Evolutionary conservation across 78 protist genomes (phyloP).

Genomic region (Emiliania huxleyi): DNA sequence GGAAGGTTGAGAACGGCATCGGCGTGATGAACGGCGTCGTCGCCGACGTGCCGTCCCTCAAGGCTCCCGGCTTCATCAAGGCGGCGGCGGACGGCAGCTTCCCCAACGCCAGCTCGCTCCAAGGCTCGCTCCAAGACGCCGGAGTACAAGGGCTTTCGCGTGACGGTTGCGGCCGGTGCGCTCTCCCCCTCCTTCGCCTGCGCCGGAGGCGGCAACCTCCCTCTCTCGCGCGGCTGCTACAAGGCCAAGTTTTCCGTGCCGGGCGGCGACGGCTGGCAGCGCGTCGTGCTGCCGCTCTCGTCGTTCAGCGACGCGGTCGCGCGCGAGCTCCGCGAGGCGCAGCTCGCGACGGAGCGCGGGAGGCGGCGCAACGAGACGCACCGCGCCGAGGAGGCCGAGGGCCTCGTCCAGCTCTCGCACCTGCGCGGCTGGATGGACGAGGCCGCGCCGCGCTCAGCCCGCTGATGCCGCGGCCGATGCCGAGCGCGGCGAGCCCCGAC

Average conservation of each 20-base stretch:
- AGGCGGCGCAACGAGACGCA: too few species aligned
- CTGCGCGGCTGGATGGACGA: too few species aligned
- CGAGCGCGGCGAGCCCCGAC: too few species aligned
- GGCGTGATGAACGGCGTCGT: slow-evolving; percentile 20
- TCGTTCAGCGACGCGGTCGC: neutral
- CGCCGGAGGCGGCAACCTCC: neutral
- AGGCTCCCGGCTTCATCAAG: slow-evolving; percentile 36
- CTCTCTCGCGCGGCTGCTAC: slow-evolving; percentile 8
- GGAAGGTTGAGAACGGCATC: neutral
- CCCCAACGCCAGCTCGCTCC: neutral
- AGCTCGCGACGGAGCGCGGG: too few species aligned
- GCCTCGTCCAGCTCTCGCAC: too few species aligned
- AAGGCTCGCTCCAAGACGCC: neutral
- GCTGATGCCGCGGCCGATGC: too few species aligned
- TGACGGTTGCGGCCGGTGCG: neutral
- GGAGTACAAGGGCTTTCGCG: neutral
- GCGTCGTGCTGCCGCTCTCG: neutral
- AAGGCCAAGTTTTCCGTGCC: neutral
- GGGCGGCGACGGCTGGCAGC: neutral
- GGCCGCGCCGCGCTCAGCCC: too few species aligned
- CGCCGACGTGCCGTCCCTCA: slow-evolving; percentile 20
- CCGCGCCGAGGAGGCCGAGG: too few species aligned
- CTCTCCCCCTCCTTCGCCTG: neutral
- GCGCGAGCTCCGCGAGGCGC: too few species aligned
- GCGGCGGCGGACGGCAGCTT: neutral